Conservation (phyloP, 805 yeast species). For the Lipomyces starkeyi region DNA sequence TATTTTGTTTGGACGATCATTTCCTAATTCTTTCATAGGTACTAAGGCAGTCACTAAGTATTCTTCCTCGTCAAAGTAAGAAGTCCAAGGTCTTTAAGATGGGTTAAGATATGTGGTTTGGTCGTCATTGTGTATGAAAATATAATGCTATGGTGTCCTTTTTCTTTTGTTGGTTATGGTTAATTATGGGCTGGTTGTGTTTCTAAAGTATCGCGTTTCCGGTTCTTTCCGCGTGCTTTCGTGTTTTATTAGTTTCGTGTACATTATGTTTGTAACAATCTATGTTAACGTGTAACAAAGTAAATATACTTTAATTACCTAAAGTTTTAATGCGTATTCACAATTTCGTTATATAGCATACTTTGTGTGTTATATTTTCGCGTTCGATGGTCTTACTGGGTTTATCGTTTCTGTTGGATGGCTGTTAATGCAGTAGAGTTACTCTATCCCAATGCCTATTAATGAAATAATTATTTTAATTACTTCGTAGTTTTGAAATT, state of each 20-base stretch:
- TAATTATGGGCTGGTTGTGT: constrained; percentile 29
- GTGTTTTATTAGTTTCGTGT: constrained; percentile 35
- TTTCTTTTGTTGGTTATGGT: constrained; percentile 36
- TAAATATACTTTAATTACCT: background rate
- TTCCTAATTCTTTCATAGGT: constrained; percentile 8
- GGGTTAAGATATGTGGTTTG: constrained; percentile 7
- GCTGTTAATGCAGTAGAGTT: too few species aligned
- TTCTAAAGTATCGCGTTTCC: constrained; percentile 16
- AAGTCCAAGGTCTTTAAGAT: constrained; percentile 4
- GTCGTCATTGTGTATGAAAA: constrained; percentile 12
- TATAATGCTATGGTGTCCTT: constrained; percentile 29
- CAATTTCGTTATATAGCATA: too few species aligned
- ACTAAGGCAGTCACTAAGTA: constrained; percentile 41
- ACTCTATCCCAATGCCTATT: too few species aligned
- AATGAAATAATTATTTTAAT: too few species aligned
- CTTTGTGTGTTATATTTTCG: too few species aligned
- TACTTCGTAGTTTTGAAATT: too few species aligned
- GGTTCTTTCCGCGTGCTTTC: constrained; percentile 21
- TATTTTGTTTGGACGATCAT: constrained; percentile 5
- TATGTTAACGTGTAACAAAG: constrained; percentile 2
- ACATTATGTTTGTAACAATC: constrained; percentile 23
- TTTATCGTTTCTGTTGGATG: too few species aligned
- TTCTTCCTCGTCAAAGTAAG: constrained; percentile 37
- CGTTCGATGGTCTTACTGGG: too few species aligned
- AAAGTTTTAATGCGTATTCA: background rate